Evolutionary conservation across 2,329 filamentous ascomycete species (phyloP), one percentile per base, ranked within the genome.

Genomic region (Sporothrix pallida): DNA sequence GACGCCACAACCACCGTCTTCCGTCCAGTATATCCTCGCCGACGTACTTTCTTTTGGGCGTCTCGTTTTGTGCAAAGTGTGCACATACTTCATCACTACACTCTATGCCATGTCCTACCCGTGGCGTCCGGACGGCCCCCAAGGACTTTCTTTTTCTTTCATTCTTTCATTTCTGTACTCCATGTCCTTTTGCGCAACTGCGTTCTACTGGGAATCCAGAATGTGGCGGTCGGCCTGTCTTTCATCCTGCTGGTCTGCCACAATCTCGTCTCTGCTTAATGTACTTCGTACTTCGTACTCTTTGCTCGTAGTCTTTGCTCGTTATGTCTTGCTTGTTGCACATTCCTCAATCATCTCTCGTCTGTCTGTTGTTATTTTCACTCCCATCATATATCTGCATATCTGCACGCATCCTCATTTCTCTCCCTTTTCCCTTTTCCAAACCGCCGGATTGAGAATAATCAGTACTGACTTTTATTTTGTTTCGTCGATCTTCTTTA

Each of bases 81-180:
- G 54, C n/a, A 26, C 20, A 15, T 31, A 20, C 4, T 58, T 31
- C 31, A 37, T 3, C 31, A 37, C 3, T 56, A 23, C 20, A 56
- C 20, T 26, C 52, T 17, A 2, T 20, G 15, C 50, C n/a, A 9
- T 20, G 9, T 23, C 12, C 52, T 62, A 62, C 26, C 58, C 58
- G 31, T 58, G 54, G 23, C 13, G 58, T 62, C 31, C 58, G 31
- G 42, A 62, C 58, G 58, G 58, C 13, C 58, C 58, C 31, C 58
- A 44, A 42, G 13, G 8, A 20, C 6, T 17, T 17, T 15, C 15
- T 7, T n/a, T 15, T 37, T 60, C 5, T 37, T 26, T 60, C 13
- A 1, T 3, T n/a, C 37, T 44, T 13, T 26, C 23, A 26, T 1
- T 26, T 26, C 3, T 26, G 23, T 26, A 26, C 1, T 26, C 1